These are phyloP conservation scores for Fusarium sp. DNA, from an alignment of 2,329 filamentous ascomycete species.

Conservation along the genomic window DNA sequence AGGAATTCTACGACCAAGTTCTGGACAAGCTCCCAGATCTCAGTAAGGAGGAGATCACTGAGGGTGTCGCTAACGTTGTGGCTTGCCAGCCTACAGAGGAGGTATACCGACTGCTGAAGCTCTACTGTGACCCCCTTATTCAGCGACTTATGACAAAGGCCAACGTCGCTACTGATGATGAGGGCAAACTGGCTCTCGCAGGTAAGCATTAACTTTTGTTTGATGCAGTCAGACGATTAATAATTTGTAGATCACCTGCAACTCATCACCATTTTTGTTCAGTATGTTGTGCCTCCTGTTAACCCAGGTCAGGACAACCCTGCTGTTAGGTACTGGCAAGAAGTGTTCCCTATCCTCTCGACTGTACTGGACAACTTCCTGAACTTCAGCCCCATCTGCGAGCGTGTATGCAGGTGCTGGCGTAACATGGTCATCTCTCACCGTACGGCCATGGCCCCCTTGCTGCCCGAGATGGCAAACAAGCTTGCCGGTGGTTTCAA, in stretches of 20 bases:
- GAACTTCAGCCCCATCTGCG: slow-evolving; percentile 86
- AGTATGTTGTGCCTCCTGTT: slow-evolving; percentile 79
- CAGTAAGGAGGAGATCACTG: slow-evolving; percentile 96
- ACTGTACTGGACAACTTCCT: slow-evolving; percentile 91
- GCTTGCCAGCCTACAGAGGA: slow-evolving; percentile 84
- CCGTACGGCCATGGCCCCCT: slow-evolving; percentile 84
- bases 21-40: slow-evolving; percentile 84
- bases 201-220: slow-evolving; percentile 60
- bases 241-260: slow-evolving; percentile 80
- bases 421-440: slow-evolving; percentile 97
- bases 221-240: slow-evolving; percentile 30
- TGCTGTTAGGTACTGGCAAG: slow-evolving; percentile 94
- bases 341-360: slow-evolving; percentile 88
- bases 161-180: slow-evolving; percentile 83
- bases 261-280: slow-evolving; percentile 89
- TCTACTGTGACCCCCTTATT: slow-evolving; percentile 93
- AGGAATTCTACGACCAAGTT: slow-evolving; percentile 91
- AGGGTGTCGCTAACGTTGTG: slow-evolving; percentile 92
- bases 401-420: slow-evolving; percentile 95
- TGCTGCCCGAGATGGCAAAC: slow-evolving; percentile 86
- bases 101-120: slow-evolving; percentile 85
- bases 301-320: slow-evolving; percentile 81
- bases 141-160: slow-evolving; percentile 87
- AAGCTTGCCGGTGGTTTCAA: slow-evolving; percentile 89
- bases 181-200: slow-evolving; percentile 86